Evolutionary conservation across 768 basidiomycete genomes (phyloP), one percentile per base, ranked within the genome.

Genomic region (Auricularia heimuer): DNA sequence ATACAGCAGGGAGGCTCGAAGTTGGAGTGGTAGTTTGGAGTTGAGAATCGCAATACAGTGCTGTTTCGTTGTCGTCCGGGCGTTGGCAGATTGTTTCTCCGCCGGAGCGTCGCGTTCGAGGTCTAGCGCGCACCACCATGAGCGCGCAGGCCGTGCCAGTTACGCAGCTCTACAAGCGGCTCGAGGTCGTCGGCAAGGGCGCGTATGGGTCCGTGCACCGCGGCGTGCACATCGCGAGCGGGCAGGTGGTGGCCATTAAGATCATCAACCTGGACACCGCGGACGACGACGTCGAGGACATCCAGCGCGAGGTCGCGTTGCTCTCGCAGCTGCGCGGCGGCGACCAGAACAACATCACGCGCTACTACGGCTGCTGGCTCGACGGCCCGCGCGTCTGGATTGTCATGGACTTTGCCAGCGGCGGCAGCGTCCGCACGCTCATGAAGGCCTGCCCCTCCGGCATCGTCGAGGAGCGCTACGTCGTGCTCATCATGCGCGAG

Each of bases 361-460:
- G 92, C 71, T 99, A 99, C 78, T 97, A 88, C 75, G 96, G 94
- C n/a, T 97, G 94, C 77, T 88, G 91, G 76, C 83, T 97, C 73
- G 90, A 96, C 72, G 95, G 94, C 0, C 91, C 94, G 35, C 90
- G 92, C 61, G 93, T 99, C 10, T 99, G 97, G 95, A 98, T 99
- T 69, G 92, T 89, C 44, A 99, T 99, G 97, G 97, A 99, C 74
- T 87, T 88, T 70, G 97, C 97, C 7, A 88, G 94, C 68, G 96
- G 96, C 4, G 97, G 97, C 6, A 95, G 92, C 72, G 92, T 98
- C 4, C 81, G 92, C 58, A 90, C 93, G 2, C 81, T 99, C 69
- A 94, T 97, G 87, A 94, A 97, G 74, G 88, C 92, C 0, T 85
- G 86, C 67, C 85, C 80, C 67, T 83, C 85, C 66, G 85, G 84